Evolutionary conservation across 257 asterid genomes (phyloP).

Genomic region (Lycium barbarum): DNA sequence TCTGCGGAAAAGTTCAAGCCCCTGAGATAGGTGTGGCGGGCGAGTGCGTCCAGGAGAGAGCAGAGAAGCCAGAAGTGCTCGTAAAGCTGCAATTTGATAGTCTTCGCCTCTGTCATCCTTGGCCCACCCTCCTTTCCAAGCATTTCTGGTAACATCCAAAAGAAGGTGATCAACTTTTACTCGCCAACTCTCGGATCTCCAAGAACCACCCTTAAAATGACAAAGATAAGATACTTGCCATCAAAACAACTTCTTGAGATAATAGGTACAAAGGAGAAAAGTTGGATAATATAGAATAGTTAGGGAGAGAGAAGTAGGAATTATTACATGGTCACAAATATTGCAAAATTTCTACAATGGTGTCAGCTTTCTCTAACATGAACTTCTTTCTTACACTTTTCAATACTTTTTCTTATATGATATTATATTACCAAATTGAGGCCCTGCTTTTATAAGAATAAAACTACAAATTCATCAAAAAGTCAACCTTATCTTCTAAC

Average conservation of each 20-base stretch:
- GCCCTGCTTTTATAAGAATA: not conserved
- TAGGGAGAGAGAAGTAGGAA: not conserved
- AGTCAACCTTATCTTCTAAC: not conserved
- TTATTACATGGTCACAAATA: not conserved
- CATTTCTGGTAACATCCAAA: conserved; percentile 66
- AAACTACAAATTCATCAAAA: not conserved
- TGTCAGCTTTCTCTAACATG: conserved; percentile 2
- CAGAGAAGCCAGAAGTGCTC: conserved; percentile 89
- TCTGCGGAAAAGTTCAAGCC: conserved; percentile 70
- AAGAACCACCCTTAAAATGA: conserved; percentile 68
- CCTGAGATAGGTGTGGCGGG: conserved; percentile 67
- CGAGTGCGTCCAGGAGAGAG: conserved; percentile 75
- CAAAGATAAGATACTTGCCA: conserved; percentile 22
- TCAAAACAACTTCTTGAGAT: conserved; percentile 14
- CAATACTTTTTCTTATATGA: conserved; percentile 9
- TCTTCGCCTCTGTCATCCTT: conserved; percentile 50
- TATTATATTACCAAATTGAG: conserved; percentile 14
- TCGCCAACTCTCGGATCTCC: conserved; percentile 78
- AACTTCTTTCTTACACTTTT: not conserved
- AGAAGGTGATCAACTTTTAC: conserved; percentile 69
- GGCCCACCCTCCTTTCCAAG: conserved; percentile 67
- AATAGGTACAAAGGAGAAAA: not conserved
- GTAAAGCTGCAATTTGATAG: conserved; percentile 80
- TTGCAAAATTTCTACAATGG: not conserved
- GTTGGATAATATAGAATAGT: not conserved